Conservation (phyloP, 805 yeast genomes). For the Metschnikowia vanudenii region DNA sequence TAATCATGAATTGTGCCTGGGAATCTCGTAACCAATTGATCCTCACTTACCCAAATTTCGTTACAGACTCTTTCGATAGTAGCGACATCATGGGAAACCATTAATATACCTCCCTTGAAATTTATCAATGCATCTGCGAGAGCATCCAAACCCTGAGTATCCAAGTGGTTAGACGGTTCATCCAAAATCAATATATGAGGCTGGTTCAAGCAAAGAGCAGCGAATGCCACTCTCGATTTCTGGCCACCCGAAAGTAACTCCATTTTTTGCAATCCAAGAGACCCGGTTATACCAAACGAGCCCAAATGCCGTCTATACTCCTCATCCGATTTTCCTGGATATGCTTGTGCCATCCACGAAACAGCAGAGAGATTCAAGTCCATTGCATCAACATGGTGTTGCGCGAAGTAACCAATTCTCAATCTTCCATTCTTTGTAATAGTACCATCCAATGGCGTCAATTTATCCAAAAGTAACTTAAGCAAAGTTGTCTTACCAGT, state of each 20-base stretch:
- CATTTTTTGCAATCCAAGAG: constrained; percentile 90
- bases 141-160: constrained; percentile 97
- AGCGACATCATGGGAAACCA: constrained; percentile 97
- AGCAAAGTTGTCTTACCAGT: constrained; percentile 97
- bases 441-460: constrained; percentile 73
- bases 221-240: constrained; percentile 96
- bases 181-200: constrained; percentile 92
- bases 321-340: constrained; percentile 93
- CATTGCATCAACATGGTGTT: constrained; percentile 98
- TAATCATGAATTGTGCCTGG: constrained; percentile 84
- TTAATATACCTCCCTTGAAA: constrained; percentile 92
- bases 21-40: constrained; percentile 74
- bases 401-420: constrained; percentile 96
- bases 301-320: constrained; percentile 97
- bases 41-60: constrained; percentile 94
- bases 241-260: constrained; percentile 94
- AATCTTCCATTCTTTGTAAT: constrained; percentile 80
- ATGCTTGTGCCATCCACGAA: constrained; percentile 85
- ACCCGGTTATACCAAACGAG: constrained; percentile 94
- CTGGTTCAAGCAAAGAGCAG: constrained; percentile 82
- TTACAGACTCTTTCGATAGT: constrained; percentile 86
- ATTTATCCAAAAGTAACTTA: constrained; percentile 77
- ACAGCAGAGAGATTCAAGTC: constrained; percentile 83
- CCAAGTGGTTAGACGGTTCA: constrained; percentile 98
- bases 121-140: constrained; percentile 81